Evolutionary conservation across 768 basidiomycete species (phyloP).

Genomic region (Termitomyces sp.): DNA sequence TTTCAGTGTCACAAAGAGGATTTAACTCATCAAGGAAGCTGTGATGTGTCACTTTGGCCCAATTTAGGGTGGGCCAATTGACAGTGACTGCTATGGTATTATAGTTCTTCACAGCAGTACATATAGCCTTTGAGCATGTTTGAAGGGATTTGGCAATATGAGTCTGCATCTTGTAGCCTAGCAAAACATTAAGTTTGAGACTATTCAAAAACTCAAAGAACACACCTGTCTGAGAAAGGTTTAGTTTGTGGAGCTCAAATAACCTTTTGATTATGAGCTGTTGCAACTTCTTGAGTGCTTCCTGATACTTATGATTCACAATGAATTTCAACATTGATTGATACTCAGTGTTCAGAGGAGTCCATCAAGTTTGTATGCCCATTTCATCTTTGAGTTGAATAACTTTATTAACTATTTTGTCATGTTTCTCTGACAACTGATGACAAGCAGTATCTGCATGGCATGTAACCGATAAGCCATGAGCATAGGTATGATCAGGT

Average conservation of each 20-base stretch:
- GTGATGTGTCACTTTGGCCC: background rate
- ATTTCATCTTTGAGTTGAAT: background rate
- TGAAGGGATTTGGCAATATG: background rate
- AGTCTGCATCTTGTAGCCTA: background rate
- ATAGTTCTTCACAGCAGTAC: background rate
- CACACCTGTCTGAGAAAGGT: constrained; percentile 28
- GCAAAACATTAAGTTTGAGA: background rate
- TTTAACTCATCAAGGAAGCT: background rate
- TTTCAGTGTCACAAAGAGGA: background rate
- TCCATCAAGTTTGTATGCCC: background rate
- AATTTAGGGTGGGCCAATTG: background rate
- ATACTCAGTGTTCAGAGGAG: background rate
- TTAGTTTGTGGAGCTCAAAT: constrained; percentile 36
- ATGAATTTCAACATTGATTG: background rate
- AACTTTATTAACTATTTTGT: background rate
- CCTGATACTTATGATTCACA: constrained; percentile 17
- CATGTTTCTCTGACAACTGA: background rate
- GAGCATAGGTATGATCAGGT: background rate
- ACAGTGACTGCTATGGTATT: background rate
- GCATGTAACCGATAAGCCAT: background rate
- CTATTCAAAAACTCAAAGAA: background rate
- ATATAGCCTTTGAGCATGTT: background rate
- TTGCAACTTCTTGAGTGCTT: constrained; percentile 26
- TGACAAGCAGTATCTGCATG: background rate
- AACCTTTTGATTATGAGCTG: constrained; percentile 19